Evolutionary conservation across 352 stramenopile genomes (phyloP).

Genomic region (Paralagenidium karlingii): DNA sequence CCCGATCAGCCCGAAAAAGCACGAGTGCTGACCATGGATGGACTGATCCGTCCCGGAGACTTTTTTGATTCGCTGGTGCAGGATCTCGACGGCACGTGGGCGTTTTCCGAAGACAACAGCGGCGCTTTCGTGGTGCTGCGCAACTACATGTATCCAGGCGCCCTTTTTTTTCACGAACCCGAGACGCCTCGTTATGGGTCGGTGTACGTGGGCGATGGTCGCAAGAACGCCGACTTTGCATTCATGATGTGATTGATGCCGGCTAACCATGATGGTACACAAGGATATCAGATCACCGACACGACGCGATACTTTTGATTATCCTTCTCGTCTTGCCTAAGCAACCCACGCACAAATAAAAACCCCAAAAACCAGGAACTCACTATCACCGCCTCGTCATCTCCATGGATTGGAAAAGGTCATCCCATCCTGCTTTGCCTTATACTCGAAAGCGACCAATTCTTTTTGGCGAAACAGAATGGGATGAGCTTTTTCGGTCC

Average conservation of each 20-base stretch:
- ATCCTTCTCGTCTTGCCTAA: too few species aligned
- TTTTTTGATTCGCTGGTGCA: slow-evolving; percentile 57
- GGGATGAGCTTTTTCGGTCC: too few species aligned
- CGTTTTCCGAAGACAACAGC: slow-evolving; percentile 50
- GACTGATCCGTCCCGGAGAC: slow-evolving; percentile 45
- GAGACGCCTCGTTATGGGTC: slow-evolving; percentile 33
- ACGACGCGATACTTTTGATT: too few species aligned
- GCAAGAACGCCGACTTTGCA: slow-evolving; percentile 27
- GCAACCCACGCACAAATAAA: too few species aligned
- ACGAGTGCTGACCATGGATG: slow-evolving; percentile 25
- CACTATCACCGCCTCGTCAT: too few species aligned
- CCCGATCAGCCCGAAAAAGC: slow-evolving; percentile 50
- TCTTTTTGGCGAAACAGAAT: too few species aligned
- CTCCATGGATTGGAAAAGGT: too few species aligned
- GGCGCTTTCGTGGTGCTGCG: slow-evolving; percentile 39
- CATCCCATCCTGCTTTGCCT: too few species aligned
- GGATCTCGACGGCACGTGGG: slow-evolving; percentile 54
- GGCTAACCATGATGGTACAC: neutral
- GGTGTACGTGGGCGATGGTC: slow-evolving; percentile 70
- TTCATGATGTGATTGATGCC: slow-evolving; percentile 7
- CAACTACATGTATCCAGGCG: slow-evolving; percentile 48
- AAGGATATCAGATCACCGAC: too few species aligned
- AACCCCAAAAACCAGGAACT: too few species aligned
- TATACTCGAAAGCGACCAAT: too few species aligned
- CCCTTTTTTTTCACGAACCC: slow-evolving; percentile 51